Base-by-base conservation (phyloP, 805 yeast species). In the Pichia exigua region DNA sequence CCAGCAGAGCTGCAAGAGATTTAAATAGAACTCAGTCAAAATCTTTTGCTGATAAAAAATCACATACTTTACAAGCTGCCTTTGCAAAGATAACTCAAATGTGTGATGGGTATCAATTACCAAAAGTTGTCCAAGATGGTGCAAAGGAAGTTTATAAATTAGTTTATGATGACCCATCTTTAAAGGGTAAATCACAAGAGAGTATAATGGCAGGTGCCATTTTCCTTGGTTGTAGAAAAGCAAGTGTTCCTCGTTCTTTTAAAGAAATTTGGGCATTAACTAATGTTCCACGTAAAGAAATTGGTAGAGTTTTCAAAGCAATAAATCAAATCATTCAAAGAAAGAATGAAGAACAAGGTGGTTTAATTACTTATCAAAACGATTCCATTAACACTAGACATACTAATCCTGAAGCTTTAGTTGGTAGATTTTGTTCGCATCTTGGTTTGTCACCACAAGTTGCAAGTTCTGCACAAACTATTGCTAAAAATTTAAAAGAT, bases 131-230 rank as follows among this genome's bases (percentile, higher is more conserved):
- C 4, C 96, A 90, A 64, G 98, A 94, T 68, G 95, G 96, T 58
- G 97, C 98, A 27, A 94, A 94, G 65, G 97, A 94, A 69, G 96
- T 95, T 26, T 94, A 87, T 67, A 90, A 91, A 65, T 69, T 91
- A 51, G 96, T 92, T 21, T 83, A 88, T 61, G 97, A 92, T 57
- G 96, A 90, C 57, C 81, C 83, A 60, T 78, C 84, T 11, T 74
- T 94, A 61, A 82, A 91, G 64, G 97, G 97, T 52, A 89, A 94
- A 65, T 84, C 95, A 0, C 91, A 87, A 61, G 97, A 90, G 66
- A 82, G 91, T 56, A 87, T 94, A 44, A 90, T 94, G 90, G 99
- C 98, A 1, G 97, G 97, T 1, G 88, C 96, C 1, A 94, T 94
- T 51, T 81, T 89, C 55, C 81, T 94, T 58, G 99, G 98, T 2